phyloP scores from a whole-genome alignment of 148 eudicot genomes.

The Talinum fruticosum region DNA sequence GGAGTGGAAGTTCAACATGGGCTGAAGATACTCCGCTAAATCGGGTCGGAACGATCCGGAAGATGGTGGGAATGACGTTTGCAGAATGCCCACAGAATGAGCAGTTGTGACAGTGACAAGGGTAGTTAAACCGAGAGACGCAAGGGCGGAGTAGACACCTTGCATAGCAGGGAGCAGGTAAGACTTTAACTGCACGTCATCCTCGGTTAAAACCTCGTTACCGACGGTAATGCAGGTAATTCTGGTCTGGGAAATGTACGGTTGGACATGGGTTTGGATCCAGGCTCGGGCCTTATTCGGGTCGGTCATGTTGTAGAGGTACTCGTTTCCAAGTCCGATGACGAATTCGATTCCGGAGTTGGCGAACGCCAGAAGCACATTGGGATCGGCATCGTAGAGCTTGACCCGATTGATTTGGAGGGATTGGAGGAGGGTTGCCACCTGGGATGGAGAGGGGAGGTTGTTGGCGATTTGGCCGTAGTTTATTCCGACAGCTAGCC shows the following conservation, averaged over 20 bases:
- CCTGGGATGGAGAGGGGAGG: conserved; percentile 62
- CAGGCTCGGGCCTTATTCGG: conserved; percentile 52
- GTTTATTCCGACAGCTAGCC: conserved; percentile 71
- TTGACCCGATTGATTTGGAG: conserved; percentile 62
- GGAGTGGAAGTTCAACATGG: conserved; percentile 58
- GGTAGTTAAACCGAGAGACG: conserved; percentile 43
- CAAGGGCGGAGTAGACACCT: conserved; percentile 49
- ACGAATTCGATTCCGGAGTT: conserved; percentile 55
- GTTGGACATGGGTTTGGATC: conserved; percentile 65
- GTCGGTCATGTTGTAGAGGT: conserved; percentile 49
- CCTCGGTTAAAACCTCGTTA: conserved; percentile 59
- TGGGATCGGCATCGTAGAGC: conserved; percentile 84
- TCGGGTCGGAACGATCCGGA: conserved; percentile 58
- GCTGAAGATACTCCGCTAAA: conserved; percentile 51
- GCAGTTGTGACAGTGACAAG: conserved; percentile 70
- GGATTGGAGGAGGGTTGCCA: conserved; percentile 47
- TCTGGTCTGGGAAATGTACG: conserved; percentile 51
- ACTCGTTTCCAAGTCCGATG: conserved; percentile 62
- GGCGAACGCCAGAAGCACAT: conserved; percentile 67
- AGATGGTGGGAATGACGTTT: conserved; percentile 74
- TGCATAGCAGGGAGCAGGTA: conserved; percentile 77
- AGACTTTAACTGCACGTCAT: conserved; percentile 39
- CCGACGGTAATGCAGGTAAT: conserved; percentile 77
- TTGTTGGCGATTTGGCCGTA: conserved; percentile 94
- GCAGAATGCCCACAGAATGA: conserved; percentile 60